Evolutionary conservation across 2,329 filamentous ascomycete species (phyloP).

Genomic region (Parafenestella ontariensis): DNA sequence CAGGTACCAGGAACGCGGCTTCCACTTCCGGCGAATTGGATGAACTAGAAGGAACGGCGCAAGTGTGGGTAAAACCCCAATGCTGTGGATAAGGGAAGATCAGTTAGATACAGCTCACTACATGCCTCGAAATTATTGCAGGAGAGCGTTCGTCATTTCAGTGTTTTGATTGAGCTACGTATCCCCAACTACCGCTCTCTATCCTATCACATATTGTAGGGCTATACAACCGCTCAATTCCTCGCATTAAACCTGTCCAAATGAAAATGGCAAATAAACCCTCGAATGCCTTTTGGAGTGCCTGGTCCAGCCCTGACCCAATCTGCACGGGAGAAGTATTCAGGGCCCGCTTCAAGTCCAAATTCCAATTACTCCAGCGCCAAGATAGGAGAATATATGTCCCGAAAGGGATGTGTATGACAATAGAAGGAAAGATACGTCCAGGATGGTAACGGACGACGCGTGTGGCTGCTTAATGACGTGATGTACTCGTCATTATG

Average conservation of each 20-base stretch:
- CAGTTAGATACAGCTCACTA: too few species aligned
- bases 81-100: too few species aligned
- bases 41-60: too few species aligned
- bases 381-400: conserved; percentile 20
- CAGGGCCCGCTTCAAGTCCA: conserved; percentile 23
- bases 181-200: conserved; percentile 3
- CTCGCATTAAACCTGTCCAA: conserved; percentile 13
- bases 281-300: conserved; percentile 9
- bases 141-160: not conserved
- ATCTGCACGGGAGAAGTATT: conserved; percentile 36
- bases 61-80: too few species aligned
- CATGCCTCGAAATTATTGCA: not conserved
- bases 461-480: not conserved
- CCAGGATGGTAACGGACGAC: not conserved
- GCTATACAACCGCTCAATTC: conserved; percentile 7
- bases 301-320: conserved; percentile 12
- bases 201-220: conserved; percentile 10
- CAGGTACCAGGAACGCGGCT: not conserved
- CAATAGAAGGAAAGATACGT: conserved; percentile 23
- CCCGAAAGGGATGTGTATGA: conserved; percentile 18
- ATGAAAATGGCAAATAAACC: not conserved
- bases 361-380: conserved; percentile 22
- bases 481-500: not conserved
- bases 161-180: conserved; percentile 18
- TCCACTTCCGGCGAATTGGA: not conserved